Conservation (phyloP, 1,284 basidiomycete species). For the Grifola frondosa region DNA sequence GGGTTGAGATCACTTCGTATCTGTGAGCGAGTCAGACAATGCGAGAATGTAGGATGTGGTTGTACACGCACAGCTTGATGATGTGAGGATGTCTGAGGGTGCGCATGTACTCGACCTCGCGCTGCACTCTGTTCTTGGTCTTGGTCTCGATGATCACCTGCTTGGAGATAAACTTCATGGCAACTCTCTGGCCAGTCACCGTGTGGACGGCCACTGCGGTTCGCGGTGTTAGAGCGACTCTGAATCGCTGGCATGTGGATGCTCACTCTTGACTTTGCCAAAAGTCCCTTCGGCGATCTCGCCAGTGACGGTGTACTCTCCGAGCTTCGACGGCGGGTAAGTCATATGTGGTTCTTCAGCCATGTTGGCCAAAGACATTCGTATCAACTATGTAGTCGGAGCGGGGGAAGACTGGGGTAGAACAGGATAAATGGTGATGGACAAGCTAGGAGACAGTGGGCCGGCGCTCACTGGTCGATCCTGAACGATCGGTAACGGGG, state of each 20-base stretch:
- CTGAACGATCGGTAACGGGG: slow-evolving; percentile 11
- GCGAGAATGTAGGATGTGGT: slow-evolving; percentile 5
- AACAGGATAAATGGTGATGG: too few relatives aligned
- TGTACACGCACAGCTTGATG: slow-evolving; percentile 80
- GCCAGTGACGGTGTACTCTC: slow-evolving; percentile 73
- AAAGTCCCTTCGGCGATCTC: slow-evolving; percentile 92
- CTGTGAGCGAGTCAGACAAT: slow-evolving; percentile 41
- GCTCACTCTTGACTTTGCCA: slow-evolving; percentile 96
- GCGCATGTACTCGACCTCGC: slow-evolving; percentile 95
- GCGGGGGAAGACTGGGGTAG: too few relatives aligned
- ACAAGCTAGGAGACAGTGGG: not conserved
- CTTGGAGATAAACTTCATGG: slow-evolving; percentile 97
- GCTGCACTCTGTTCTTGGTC: slow-evolving; percentile 89
- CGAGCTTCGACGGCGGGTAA: slow-evolving; percentile 62
- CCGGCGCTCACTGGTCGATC: not conserved
- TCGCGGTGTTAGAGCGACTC: slow-evolving; percentile 6
- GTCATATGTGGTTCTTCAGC: slow-evolving; percentile 24
- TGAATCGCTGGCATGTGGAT: slow-evolving; percentile 9
- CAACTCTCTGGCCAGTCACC: slow-evolving; percentile 92
- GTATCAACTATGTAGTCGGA: too few relatives aligned
- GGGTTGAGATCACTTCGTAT: slow-evolving; percentile 93
- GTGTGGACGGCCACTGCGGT: slow-evolving; percentile 87
- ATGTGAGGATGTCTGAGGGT: slow-evolving; percentile 92
- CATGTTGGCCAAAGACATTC: slow-evolving; percentile 18
- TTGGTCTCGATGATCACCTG: slow-evolving; percentile 90